These are phyloP conservation scores for Cyberlindnera saturnus DNA, from an alignment of 805 yeast species.

Conservation along the genomic window DNA sequence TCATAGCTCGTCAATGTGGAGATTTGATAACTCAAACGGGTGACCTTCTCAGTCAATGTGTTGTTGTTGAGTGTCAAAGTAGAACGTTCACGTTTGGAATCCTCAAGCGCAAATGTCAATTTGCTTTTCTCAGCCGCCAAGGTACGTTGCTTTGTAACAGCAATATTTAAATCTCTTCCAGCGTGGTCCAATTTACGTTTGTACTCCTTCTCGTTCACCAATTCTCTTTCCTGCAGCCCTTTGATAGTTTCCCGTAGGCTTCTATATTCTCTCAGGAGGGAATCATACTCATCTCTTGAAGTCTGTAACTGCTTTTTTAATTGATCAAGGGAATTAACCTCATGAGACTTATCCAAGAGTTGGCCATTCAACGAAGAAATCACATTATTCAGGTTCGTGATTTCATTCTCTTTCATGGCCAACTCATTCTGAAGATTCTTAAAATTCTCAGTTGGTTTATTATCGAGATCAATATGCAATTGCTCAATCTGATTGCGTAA, in stretches of 20 bases:
- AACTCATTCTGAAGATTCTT: constrained; percentile 11
- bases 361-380: constrained; percentile 11
- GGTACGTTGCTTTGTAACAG: constrained; percentile 38
- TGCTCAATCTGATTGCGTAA: constrained; percentile 12
- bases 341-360: constrained; percentile 6
- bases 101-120: constrained; percentile 35
- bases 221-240: constrained; percentile 15
- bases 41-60: constrained; percentile 33
- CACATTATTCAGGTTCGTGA: constrained; percentile 13
- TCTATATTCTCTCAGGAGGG: constrained; percentile 20
- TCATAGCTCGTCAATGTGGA: constrained; percentile 27
- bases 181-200: constrained; percentile 27
- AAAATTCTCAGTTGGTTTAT: constrained; percentile 2
- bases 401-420: constrained; percentile 8
- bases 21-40: constrained; percentile 23
- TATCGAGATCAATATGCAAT: constrained; percentile 5
- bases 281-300: constrained; percentile 13
- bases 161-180: constrained; percentile 31
- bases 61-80: constrained; percentile 31
- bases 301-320: constrained; percentile 9
- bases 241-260: constrained; percentile 19
- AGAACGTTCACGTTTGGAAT: constrained; percentile 32
- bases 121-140: constrained; percentile 39
- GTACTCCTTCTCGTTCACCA: constrained; percentile 28
- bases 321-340: constrained; percentile 10